Conservation (phyloP, 257 asterid species). For the Solanum infundibuliforme region DNA sequence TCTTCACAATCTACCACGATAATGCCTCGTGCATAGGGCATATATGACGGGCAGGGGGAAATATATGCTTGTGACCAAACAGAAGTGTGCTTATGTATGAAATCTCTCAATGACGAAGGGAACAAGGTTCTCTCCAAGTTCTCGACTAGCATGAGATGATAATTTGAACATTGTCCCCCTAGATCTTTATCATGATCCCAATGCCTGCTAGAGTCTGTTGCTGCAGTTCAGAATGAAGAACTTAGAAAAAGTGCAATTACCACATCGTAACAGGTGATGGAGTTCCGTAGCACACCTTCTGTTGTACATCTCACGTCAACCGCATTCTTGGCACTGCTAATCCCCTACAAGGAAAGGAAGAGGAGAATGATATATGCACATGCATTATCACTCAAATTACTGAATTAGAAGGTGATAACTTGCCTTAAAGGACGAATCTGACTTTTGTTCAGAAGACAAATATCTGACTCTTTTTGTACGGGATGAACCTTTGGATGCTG, state of each 20-base stretch:
- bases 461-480: not conserved
- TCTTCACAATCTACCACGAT: slow-evolving; percentile 30
- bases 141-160: slow-evolving; percentile 21
- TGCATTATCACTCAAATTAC: not conserved
- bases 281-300: not conserved
- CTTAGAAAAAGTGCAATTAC: not conserved
- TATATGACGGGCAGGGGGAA: slow-evolving; percentile 25
- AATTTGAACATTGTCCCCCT: slow-evolving; percentile 22
- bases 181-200: slow-evolving; percentile 34
- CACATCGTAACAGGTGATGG: not conserved
- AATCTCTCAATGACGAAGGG: slow-evolving; percentile 22
- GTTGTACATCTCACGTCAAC: not conserved
- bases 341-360: slow-evolving; percentile 1
- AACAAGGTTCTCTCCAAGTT: slow-evolving; percentile 43
- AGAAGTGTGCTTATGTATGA: slow-evolving; percentile 25
- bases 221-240: slow-evolving; percentile 8
- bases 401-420: not conserved
- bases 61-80: slow-evolving; percentile 31
- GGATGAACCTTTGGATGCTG: not conserved
- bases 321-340: not conserved
- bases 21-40: slow-evolving; percentile 39
- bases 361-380: not conserved
- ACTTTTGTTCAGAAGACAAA: not conserved
- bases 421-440: not conserved
- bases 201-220: not conserved